These are phyloP conservation scores for Batrachochytrium dendrobatidis DNA, from an alignment of 371 early-diverging fungal genomes.

Conservation along the genomic window DNA sequence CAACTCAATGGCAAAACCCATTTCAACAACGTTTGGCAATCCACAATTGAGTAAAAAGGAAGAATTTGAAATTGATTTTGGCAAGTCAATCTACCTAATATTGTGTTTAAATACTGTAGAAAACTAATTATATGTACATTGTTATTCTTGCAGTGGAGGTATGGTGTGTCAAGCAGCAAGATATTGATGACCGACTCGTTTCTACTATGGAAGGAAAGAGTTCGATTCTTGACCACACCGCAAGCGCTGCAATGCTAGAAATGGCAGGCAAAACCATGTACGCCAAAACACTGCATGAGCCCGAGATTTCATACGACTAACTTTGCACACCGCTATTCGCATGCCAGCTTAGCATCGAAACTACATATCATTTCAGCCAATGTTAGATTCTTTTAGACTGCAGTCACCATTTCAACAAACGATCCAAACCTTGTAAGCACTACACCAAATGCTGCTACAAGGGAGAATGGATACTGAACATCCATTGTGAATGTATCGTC, in stretches of 20 bases:
- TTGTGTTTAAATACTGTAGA: not conserved
- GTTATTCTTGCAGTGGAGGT: constrained; percentile 32
- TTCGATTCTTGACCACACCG: constrained; percentile 57
- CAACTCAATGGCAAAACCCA: constrained; percentile 61
- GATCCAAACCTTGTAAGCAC: constrained; percentile 66
- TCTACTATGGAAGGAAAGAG: constrained; percentile 28
- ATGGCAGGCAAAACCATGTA: constrained; percentile 79
- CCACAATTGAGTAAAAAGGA: constrained; percentile 48
- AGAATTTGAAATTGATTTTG: constrained; percentile 65
- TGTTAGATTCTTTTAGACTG: not conserved
- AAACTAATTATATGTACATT: constrained; percentile 3
- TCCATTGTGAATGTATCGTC: constrained; percentile 87
- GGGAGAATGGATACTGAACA: constrained; percentile 88
- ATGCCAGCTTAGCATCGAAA: constrained; percentile 84
- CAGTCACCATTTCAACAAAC: not conserved
- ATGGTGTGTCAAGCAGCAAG: constrained; percentile 58
- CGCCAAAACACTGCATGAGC: constrained; percentile 55
- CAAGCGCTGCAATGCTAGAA: constrained; percentile 75
- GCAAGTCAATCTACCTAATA: constrained; percentile 26
- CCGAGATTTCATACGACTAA: not conserved
- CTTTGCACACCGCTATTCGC: constrained; percentile 51
- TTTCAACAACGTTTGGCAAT: constrained; percentile 61
- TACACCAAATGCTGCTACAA: constrained; percentile 89
- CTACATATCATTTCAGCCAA: constrained; percentile 16
- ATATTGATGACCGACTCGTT: constrained; percentile 45